A percentile compares a stretch with the other conserved stretches of the same genome.
These are phyloP conservation scores for Cladophialophora bantiana DNA, from an alignment of 2,329 filamentous ascomycete genomes.

Conservation along the genomic window DNA sequence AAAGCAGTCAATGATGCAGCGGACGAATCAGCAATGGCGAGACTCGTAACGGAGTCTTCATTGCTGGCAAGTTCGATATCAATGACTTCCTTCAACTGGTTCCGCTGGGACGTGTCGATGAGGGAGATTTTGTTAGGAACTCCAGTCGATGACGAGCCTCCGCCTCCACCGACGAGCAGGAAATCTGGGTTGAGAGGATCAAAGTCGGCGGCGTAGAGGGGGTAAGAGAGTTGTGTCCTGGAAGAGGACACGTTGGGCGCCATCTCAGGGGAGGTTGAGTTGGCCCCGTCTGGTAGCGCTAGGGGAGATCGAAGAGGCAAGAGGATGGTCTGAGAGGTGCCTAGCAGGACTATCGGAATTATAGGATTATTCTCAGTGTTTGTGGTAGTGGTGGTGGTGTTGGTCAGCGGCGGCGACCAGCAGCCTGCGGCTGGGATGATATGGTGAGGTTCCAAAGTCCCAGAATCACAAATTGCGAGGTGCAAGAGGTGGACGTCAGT, in stretches of 20 bases:
- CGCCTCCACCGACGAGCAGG: slow-evolving; percentile 84
- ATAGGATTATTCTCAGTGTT: not conserved
- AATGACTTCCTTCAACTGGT: slow-evolving; percentile 68
- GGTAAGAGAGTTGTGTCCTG: slow-evolving; percentile 69
- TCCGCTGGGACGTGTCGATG: slow-evolving; percentile 71
- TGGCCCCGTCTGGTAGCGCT: not conserved
- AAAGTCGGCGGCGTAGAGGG: slow-evolving; percentile 86
- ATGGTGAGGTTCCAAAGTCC: not conserved
- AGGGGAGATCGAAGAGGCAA: not conserved
- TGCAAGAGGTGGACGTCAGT: slow-evolving; percentile 1
- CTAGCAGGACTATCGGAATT: not conserved
- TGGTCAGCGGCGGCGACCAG: not conserved
- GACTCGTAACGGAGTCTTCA: slow-evolving; percentile 87
- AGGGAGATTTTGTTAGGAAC: slow-evolving; percentile 84
- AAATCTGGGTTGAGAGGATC: slow-evolving; percentile 78
- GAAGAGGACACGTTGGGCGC: slow-evolving; percentile 34
- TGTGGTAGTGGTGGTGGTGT: not conserved
- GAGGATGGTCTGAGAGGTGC: not conserved
- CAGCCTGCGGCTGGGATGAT: not conserved
- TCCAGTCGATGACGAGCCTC: slow-evolving; percentile 79
- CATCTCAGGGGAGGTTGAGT: slow-evolving; percentile 20
- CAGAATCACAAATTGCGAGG: not conserved
- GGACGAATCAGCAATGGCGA: slow-evolving; percentile 71
- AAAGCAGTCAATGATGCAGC: slow-evolving; percentile 63
- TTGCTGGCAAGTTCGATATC: slow-evolving; percentile 80